Evolutionary conservation across 2,329 filamentous ascomycete species (phyloP), one percentile per base, ranked within the genome.

Genomic region (Trichoderma pleuroti): DNA sequence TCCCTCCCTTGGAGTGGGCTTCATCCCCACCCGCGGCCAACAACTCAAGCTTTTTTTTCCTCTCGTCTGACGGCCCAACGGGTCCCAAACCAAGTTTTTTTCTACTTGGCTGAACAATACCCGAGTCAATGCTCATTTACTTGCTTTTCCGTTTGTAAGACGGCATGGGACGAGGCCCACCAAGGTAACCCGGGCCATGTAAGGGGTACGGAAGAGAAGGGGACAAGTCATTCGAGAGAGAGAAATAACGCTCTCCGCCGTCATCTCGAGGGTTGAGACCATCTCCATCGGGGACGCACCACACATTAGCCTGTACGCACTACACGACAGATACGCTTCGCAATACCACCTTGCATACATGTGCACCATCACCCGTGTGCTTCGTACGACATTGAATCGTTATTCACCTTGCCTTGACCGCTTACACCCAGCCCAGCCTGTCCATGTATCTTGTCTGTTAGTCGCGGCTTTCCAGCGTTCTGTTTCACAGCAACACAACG

Each of bases 121-220:
- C 32, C 65, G 65, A 68, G 65, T 68, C 65, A 68, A 68, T 61
- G 65, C 65, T 26, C 30, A 24, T n/a, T 60, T 39, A 14, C 39
- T 57, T 39, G 30, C 5, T 52, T 49, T 52, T 49, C n/a, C 21
- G 30, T n/a, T 30, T 59, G 28, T 21, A 59, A 24, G 28, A 52
- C 18, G 52, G 52, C 28, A 68, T 68, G 56, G 56, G 39, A 61
- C 28, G 56, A 61, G 65, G 65, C 56, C 65, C 65, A 68, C 65
- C 14, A 16, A 52, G 16, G 4, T 1, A 56, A 34, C 54, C 26
- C 34, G 56, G 16, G 26, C 36, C 16, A 57, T 59, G 64, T 39
- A 67, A 59, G 64, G 52, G 64, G 64, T 24, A 6, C 36, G 32
- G 64, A 5, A 9, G 54, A 32, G 64, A 59, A n/a, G 5, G 5